Percentiles rank a stretch among this genome's conserved stretches.
Evolutionary conservation across 2,329 filamentous ascomycete species (phyloP).

Genomic region (Talaromyces sp.): DNA sequence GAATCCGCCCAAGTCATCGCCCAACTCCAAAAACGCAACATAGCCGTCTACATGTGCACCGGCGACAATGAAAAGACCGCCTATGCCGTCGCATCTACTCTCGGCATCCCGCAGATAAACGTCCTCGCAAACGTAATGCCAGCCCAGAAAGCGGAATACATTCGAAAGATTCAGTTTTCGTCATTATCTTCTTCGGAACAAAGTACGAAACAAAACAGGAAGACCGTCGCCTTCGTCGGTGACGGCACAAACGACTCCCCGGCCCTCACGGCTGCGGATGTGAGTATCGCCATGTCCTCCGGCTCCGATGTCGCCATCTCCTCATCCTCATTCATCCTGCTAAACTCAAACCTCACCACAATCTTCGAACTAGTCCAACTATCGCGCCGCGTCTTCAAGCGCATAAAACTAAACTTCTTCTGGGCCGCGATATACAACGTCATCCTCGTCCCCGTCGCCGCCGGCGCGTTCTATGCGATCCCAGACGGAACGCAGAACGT

Average conservation of each 20-base stretch:
- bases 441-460: constrained; percentile 74
- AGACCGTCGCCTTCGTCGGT: constrained; percentile 75
- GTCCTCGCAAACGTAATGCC: constrained; percentile 87
- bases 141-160: constrained; percentile 64
- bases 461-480: constrained; percentile 71
- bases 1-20: constrained; percentile 67
- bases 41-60: constrained; percentile 86
- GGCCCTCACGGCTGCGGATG: constrained; percentile 74
- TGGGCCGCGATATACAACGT: constrained; percentile 85
- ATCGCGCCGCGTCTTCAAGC: constrained; percentile 68
- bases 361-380: constrained; percentile 73
- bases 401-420: constrained; percentile 80
- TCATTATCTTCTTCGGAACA: constrained; percentile 38
- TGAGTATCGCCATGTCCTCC: constrained; percentile 77
- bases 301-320: constrained; percentile 82
- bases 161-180: constrained; percentile 36
- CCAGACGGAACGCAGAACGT: constrained; percentile 41
- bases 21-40: constrained; percentile 63
- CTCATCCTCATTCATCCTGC: constrained; percentile 76
- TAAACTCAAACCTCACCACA: constrained; percentile 67
- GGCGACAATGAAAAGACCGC: constrained; percentile 89
- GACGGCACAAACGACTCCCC: constrained; percentile 87
- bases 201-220: constrained; percentile 4
- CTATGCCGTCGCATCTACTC: constrained; percentile 68
- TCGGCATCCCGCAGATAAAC: constrained; percentile 71